Conservation (phyloP, 2,329 filamentous ascomycete species). For the Colletotrichum sp. region DNA sequence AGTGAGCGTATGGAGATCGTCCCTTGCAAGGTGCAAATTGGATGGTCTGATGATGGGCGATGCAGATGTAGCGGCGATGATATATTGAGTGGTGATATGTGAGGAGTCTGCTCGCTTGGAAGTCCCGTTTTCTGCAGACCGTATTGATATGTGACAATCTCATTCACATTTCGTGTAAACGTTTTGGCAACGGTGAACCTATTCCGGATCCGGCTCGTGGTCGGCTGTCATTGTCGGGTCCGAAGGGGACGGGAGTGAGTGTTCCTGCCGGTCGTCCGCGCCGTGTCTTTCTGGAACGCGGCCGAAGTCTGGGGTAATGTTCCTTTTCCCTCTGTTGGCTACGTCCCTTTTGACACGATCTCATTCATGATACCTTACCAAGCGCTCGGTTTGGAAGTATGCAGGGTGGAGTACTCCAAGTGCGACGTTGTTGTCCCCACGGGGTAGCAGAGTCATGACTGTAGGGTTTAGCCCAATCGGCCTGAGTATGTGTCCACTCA, state of each 20-base stretch:
- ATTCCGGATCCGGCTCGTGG: background rate
- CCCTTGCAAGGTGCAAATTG: background rate
- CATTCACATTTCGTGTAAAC: background rate
- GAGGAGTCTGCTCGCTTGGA: background rate
- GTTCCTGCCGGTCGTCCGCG: background rate
- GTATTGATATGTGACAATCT: background rate
- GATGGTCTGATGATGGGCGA: background rate
- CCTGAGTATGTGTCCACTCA: background rate
- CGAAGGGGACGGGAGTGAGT: background rate
- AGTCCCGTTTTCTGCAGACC: background rate
- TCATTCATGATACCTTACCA: background rate
- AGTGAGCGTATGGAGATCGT: background rate
- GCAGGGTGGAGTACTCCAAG: background rate
- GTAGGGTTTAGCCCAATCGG: background rate
- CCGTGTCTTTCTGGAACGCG: background rate
- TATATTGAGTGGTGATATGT: background rate
- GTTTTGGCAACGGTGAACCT: background rate
- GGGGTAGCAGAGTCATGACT: slow-evolving; percentile 11
- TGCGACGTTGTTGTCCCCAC: slow-evolving; percentile 4
- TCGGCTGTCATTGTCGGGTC: background rate
- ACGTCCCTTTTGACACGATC: background rate
- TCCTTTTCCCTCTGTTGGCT: background rate
- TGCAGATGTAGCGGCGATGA: background rate
- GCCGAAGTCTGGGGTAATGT: background rate
- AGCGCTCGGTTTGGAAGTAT: background rate